phyloP scores from a whole-genome alignment of 139 green algal genomes.

The Haematococcus lacustris region DNA sequence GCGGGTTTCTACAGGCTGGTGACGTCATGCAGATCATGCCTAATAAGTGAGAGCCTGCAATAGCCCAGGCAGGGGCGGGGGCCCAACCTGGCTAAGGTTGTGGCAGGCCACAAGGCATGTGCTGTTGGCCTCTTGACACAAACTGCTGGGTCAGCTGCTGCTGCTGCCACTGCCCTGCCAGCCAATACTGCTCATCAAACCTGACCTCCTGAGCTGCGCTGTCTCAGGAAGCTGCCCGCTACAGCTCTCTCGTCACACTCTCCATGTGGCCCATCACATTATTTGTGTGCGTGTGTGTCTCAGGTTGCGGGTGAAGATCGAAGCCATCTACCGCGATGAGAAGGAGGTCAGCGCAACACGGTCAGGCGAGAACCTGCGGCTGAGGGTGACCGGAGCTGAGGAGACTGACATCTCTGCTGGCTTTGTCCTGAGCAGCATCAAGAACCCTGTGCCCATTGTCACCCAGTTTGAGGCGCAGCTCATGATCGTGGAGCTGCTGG shows the following conservation, averaged over 20 bases:
- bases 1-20: slow-evolving; percentile 72
- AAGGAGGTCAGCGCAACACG: slow-evolving; percentile 64
- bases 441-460: slow-evolving; percentile 54
- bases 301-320: slow-evolving; percentile 74
- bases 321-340: slow-evolving; percentile 86
- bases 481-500: slow-evolving; percentile 61
- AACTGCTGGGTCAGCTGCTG: no score
- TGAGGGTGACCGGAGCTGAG: slow-evolving; percentile 52
- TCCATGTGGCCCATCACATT: not conserved
- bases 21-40: slow-evolving; percentile 88
- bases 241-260: no score
- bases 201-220: not conserved
- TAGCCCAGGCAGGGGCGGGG: no score
- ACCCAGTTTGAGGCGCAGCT: slow-evolving; percentile 85
- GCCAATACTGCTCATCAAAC: not conserved
- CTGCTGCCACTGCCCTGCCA: not conserved
- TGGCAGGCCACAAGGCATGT: no score
- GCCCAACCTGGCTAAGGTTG: no score
- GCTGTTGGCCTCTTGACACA: not conserved
- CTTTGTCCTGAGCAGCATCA: slow-evolving; percentile 86
- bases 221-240: not conserved
- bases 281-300: not conserved
- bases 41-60: slow-evolving; percentile 70
- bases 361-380: slow-evolving; percentile 77
- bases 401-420: slow-evolving; percentile 74